Conservation (phyloP, 805 yeast species). For the Clavispora asparagi region DNA sequence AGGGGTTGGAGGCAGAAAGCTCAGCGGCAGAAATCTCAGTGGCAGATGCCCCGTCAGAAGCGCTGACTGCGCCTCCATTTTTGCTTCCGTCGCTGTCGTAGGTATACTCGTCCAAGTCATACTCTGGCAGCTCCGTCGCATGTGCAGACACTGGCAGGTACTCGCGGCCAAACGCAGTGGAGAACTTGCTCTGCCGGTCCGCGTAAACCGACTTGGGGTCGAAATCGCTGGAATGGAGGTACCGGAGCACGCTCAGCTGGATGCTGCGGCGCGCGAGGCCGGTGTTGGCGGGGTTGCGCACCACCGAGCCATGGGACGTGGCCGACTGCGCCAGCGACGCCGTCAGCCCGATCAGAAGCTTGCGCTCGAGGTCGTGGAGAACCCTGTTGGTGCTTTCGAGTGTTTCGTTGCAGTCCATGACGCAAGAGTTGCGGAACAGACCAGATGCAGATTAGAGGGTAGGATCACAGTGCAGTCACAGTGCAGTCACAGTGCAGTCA, state of each 20-base stretch:
- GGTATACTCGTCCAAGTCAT: constrained; percentile 1
- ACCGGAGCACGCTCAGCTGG: constrained; percentile 30
- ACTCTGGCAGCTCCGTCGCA: not conserved
- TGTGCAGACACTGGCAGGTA: constrained; percentile 14
- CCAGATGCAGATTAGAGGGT: too few species aligned
- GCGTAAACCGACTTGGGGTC: constrained; percentile 33
- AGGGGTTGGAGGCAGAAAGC: too few species aligned
- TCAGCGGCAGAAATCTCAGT: too few species aligned
- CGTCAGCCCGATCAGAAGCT: constrained; percentile 25
- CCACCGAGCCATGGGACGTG: constrained; percentile 16
- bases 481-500: too few species aligned
- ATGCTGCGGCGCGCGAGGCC: constrained; percentile 23
- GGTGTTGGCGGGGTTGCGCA: constrained; percentile 16
- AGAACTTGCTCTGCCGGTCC: constrained; percentile 29
- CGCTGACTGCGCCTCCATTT: too few species aligned
- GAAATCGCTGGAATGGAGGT: constrained; percentile 23
- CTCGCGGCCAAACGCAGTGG: constrained; percentile 25
- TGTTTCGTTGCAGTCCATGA: constrained; percentile 6
- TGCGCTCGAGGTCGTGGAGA: constrained; percentile 30
- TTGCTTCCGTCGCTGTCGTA: not conserved
- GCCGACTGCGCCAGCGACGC: constrained; percentile 25
- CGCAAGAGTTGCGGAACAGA: too few species aligned
- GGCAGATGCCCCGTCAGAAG: too few species aligned
- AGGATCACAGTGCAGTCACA: too few species aligned
- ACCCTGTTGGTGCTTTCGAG: constrained; percentile 24